A percentile compares a stretch with the other conserved stretches of the same genome.
phyloP scores from a whole-genome alignment of 176 grass and related monocot species.

The Aegilops tauschii region DNA sequence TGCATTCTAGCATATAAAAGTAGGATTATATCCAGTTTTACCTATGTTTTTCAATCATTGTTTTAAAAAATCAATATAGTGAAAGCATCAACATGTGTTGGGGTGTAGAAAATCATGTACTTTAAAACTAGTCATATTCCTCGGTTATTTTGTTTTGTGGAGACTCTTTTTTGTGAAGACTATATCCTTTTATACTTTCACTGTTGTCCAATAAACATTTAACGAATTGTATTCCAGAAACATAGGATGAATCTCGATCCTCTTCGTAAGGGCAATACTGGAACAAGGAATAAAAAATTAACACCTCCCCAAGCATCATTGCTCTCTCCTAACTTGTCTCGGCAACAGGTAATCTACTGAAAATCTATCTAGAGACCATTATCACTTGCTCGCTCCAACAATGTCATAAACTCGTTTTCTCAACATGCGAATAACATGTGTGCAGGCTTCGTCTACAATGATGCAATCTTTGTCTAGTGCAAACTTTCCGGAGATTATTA shows the following conservation, averaged over 20 bases:
- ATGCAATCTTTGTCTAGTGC: not conserved
- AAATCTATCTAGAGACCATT: not conserved
- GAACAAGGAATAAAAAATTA: not conserved
- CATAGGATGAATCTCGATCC: not conserved
- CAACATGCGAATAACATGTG: not conserved
- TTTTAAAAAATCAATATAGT: not conserved
- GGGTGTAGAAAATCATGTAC: not conserved
- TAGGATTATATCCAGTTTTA: not conserved
- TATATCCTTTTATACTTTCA: not conserved
- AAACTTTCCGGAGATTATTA: not conserved
- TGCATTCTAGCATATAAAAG: too few species aligned
- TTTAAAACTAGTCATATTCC: not conserved
- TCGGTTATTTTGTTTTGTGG: not conserved
- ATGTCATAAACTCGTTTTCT: not conserved
- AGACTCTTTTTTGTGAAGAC: not conserved
- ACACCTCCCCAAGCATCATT: not conserved
- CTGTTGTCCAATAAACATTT: not conserved
- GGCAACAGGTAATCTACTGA: not conserved
- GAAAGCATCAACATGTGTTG: not conserved
- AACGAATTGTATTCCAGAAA: constrained; percentile 21
- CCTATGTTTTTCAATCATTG: not conserved
- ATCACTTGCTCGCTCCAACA: not conserved
- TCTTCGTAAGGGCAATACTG: not conserved
- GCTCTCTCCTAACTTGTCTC: not conserved
- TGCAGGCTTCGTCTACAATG: not conserved